Conservation (phyloP, 2,329 filamentous ascomycete genomes). For the Aspergillus aculeatinus region DNA sequence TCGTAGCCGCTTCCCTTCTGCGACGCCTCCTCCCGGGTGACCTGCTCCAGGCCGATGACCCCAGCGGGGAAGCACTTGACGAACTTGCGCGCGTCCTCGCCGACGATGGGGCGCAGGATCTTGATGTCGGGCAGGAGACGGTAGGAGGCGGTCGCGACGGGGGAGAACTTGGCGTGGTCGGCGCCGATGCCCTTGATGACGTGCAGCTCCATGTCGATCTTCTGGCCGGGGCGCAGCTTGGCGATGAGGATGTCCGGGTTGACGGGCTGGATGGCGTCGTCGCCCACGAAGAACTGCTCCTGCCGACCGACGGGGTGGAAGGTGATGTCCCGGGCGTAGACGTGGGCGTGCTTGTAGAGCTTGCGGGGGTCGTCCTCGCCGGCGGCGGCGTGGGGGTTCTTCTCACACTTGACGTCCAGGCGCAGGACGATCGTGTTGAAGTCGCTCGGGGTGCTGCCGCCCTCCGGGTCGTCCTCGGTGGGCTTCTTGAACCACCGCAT, state of each 20-base stretch:
- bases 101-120: conserved; percentile 80
- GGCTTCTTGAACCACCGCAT: conserved; percentile 80
- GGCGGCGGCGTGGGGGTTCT: conserved; percentile 68
- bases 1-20: conserved; percentile 64
- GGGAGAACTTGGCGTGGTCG: conserved; percentile 96
- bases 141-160: conserved; percentile 92
- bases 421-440: conserved; percentile 83
- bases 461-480: conserved; percentile 59
- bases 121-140: conserved; percentile 83
- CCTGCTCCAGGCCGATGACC: conserved; percentile 76
- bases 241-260: conserved; percentile 93
- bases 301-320: conserved; percentile 78
- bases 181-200: conserved; percentile 91
- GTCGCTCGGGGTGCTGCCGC: conserved; percentile 59
- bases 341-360: conserved; percentile 80
- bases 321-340: conserved; percentile 74
- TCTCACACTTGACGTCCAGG: conserved; percentile 76
- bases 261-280: conserved; percentile 68
- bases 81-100: conserved; percentile 85
- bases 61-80: conserved; percentile 83
- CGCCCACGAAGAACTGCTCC: conserved; percentile 63
- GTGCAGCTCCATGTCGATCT: conserved; percentile 82
- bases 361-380: conserved; percentile 78
- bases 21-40: conserved; percentile 66
- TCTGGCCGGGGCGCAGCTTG: conserved; percentile 88